Conservation (phyloP, 371 early-diverging fungal species). For the Dentiscutata heterogama region DNA sequence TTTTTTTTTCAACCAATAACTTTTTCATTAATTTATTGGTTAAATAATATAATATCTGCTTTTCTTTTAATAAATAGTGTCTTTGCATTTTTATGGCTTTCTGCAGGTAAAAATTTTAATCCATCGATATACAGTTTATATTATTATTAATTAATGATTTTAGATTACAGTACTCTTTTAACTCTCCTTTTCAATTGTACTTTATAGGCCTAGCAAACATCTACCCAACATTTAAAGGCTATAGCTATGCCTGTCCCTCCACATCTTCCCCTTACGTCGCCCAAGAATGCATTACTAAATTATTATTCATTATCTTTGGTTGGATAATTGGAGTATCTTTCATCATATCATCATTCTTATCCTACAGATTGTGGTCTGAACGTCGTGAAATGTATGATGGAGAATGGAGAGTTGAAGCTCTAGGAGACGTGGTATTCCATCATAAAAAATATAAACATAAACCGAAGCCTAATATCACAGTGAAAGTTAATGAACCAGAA, state of each 20-base stretch:
- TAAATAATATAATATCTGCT: too few relatives aligned
- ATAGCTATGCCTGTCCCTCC: neutral
- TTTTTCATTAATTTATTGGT: too few relatives aligned
- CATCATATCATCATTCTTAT: neutral
- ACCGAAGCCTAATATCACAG: neutral
- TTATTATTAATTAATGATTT: too few relatives aligned
- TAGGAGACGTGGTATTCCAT: constrained; percentile 9
- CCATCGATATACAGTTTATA: too few relatives aligned
- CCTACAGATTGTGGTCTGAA: neutral
- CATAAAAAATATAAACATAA: constrained; percentile 26
- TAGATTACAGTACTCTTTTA: neutral
- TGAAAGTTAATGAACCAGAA: constrained; percentile 18
- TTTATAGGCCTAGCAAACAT: constrained; percentile 4
- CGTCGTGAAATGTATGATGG: constrained; percentile 15
- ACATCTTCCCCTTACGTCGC: too few relatives aligned
- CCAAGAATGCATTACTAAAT: neutral
- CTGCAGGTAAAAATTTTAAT: too few relatives aligned
- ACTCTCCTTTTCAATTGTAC: neutral
- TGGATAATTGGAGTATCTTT: neutral
- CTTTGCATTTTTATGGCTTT: too few relatives aligned
- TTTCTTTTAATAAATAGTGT: too few relatives aligned
- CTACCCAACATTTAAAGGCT: neutral
- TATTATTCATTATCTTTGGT: neutral
- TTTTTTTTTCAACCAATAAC: too few relatives aligned
- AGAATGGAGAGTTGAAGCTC: constrained; percentile 20